A percentile compares a stretch with the other conserved stretches of the same genome.
phyloP scores from a whole-genome alignment of 106 monocot genomes.

The Iris macrosiphon region DNA sequence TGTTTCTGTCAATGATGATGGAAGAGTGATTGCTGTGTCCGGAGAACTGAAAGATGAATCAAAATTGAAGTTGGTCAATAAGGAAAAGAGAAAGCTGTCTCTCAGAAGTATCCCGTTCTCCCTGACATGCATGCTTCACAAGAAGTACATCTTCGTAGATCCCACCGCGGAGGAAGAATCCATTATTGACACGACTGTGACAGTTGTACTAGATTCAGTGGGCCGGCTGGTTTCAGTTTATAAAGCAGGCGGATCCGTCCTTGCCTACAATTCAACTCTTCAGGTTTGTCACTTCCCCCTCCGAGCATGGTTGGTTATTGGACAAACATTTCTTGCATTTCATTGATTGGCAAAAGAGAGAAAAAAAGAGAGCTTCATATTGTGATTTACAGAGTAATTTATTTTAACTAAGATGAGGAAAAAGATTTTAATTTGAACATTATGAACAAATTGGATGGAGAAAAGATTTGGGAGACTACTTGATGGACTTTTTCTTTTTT shows the following conservation, averaged over 20 bases:
- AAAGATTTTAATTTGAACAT: too few species aligned
- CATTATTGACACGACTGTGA: conserved; percentile 70
- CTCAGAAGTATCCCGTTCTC: conserved; percentile 61
- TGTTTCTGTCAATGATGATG: conserved; percentile 84
- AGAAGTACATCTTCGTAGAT: conserved; percentile 71
- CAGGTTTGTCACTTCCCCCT: conserved; percentile 40
- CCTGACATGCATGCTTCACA: conserved; percentile 74
- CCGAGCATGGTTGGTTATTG: too few species aligned
- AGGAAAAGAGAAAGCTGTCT: conserved; percentile 76
- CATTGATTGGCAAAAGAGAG: too few species aligned
- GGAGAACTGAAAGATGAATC: conserved; percentile 40
- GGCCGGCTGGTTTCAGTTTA: conserved; percentile 49
- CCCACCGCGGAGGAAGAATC: conserved; percentile 92
- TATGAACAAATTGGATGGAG: too few species aligned
- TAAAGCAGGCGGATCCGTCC: conserved; percentile 76
- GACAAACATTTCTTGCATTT: too few species aligned
- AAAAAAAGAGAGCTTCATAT: neutral
- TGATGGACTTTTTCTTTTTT: too few species aligned
- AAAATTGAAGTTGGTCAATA: conserved; percentile 64
- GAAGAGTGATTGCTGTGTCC: conserved; percentile 65
- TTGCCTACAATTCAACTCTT: conserved; percentile 38
- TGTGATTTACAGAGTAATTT: neutral
- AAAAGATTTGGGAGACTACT: too few species aligned
- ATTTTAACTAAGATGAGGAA: too few species aligned
- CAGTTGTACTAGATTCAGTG: conserved; percentile 59